Evolutionary conservation across 371 early-diverging fungal genomes (phyloP).

Genomic region (Mucor lusitanicus): DNA sequence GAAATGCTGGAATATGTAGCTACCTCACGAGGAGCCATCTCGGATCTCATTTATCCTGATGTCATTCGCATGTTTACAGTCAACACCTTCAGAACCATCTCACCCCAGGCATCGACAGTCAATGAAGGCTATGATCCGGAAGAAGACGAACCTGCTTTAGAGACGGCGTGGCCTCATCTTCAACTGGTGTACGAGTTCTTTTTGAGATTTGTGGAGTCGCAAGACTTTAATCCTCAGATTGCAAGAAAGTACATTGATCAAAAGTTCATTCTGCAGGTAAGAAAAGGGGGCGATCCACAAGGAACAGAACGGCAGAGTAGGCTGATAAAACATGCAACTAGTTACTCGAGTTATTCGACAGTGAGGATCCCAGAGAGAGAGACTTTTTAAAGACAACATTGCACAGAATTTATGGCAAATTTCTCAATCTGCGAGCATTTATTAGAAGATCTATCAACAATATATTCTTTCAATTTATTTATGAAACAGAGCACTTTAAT

Average conservation of each 20-base stretch:
- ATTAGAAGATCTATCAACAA: slow-evolving; percentile 96
- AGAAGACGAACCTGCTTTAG: slow-evolving; percentile 96
- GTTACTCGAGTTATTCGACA: slow-evolving; percentile 94
- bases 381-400: slow-evolving; percentile 97
- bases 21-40: slow-evolving; percentile 80
- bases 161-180: slow-evolving; percentile 96
- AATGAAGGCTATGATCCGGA: slow-evolving; percentile 97
- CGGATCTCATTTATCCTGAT: slow-evolving; percentile 85
- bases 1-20: slow-evolving; percentile 93
- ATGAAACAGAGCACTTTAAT: slow-evolving; percentile 94
- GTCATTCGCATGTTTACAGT: slow-evolving; percentile 90
- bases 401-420: slow-evolving; percentile 97
- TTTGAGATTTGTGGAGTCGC: slow-evolving; percentile 93
- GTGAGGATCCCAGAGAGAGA: slow-evolving; percentile 96
- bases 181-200: slow-evolving; percentile 97
- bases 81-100: slow-evolving; percentile 93
- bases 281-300: neutral
- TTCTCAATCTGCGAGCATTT: slow-evolving; percentile 92
- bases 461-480: slow-evolving; percentile 95
- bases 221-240: slow-evolving; percentile 93
- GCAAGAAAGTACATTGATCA: slow-evolving; percentile 53
- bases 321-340: slow-evolving; percentile 21
- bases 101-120: slow-evolving; percentile 88
- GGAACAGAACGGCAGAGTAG: neutral
- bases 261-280: slow-evolving; percentile 28